These are phyloP conservation scores for Galerina sulciceps DNA, from an alignment of 768 basidiomycete species.

Conservation along the genomic window DNA sequence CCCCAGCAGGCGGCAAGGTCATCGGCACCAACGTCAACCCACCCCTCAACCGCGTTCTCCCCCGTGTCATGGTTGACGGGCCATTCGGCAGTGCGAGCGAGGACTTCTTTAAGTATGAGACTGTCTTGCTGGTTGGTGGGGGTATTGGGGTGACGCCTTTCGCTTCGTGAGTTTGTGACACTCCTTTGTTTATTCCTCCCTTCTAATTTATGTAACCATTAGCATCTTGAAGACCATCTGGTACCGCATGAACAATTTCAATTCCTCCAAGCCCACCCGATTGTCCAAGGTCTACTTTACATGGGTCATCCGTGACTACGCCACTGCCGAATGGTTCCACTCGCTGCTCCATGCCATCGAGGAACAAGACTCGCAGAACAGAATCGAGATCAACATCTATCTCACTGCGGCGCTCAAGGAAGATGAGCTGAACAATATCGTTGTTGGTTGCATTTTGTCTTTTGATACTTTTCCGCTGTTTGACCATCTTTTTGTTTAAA, in stretches of 20 bases:
- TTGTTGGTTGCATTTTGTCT: conserved; percentile 48
- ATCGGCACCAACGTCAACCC: conserved; percentile 60
- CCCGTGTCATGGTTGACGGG: conserved; percentile 95
- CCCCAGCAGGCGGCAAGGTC: conserved; percentile 57
- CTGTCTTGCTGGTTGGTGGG: conserved; percentile 86
- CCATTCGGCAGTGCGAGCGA: conserved; percentile 94
- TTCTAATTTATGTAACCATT: background rate
- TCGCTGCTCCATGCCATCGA: conserved; percentile 91
- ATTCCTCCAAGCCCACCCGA: conserved; percentile 73
- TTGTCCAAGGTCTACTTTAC: conserved; percentile 93
- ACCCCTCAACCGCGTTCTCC: conserved; percentile 73
- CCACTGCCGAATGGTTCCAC: conserved; percentile 92
- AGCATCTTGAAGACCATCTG: conserved; percentile 90
- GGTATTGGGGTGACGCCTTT: conserved; percentile 98
- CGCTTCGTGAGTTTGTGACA: conserved; percentile 69
- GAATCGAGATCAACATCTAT: conserved; percentile 94
- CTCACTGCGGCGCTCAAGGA: conserved; percentile 90
- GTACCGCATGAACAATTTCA: conserved; percentile 94
- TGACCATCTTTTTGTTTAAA: background rate
- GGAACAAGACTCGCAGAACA: conserved; percentile 83
- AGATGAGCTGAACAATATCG: conserved; percentile 93
- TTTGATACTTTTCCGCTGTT: background rate
- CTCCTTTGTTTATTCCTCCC: background rate
- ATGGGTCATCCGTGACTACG: conserved; percentile 95
- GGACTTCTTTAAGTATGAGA: conserved; percentile 90